A percentile compares a stretch with the other conserved stretches of the same genome.
Conservation (phyloP, 2,329 filamentous ascomycete species). For the Phyllosticta citriasiana region DNA sequence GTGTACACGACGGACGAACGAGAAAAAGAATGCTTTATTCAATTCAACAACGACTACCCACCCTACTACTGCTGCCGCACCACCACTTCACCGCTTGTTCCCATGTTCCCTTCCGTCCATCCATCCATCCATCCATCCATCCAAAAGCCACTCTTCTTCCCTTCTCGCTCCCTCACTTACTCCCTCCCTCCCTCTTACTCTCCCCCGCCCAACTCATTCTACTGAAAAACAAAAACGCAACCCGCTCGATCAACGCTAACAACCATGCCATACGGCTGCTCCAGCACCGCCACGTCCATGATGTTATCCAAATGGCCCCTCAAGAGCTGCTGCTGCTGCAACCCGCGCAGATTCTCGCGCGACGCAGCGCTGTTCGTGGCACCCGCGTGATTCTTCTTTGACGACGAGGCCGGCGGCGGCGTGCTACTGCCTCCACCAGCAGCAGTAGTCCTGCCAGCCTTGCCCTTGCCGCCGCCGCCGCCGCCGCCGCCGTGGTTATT, state of each 20-base stretch:
- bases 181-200: too few relatives aligned
- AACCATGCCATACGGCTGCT: slow-evolving; percentile 86
- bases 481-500: neutral
- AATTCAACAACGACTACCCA: too few relatives aligned
- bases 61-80: too few relatives aligned
- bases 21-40: too few relatives aligned
- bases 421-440: neutral
- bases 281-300: slow-evolving; percentile 77
- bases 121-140: too few relatives aligned
- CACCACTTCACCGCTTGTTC: too few relatives aligned
- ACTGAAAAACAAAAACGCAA: slow-evolving; percentile 75
- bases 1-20: too few relatives aligned
- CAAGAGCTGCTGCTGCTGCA: slow-evolving; percentile 78
- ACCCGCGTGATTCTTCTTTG: slow-evolving; percentile 1
- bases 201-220: neutral
- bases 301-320: slow-evolving; percentile 82
- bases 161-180: too few relatives aligned
- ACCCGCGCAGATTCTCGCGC: slow-evolving; percentile 33
- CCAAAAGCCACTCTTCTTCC: too few relatives aligned
- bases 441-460: neutral
- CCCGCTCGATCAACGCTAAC: slow-evolving; percentile 83
- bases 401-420: neutral
- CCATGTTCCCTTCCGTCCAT: too few relatives aligned
- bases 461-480: neutral
- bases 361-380: neutral